Evolutionary conservation across 371 early-diverging fungal species (phyloP).

Genomic region (Lichtheimia corymbifera): DNA sequence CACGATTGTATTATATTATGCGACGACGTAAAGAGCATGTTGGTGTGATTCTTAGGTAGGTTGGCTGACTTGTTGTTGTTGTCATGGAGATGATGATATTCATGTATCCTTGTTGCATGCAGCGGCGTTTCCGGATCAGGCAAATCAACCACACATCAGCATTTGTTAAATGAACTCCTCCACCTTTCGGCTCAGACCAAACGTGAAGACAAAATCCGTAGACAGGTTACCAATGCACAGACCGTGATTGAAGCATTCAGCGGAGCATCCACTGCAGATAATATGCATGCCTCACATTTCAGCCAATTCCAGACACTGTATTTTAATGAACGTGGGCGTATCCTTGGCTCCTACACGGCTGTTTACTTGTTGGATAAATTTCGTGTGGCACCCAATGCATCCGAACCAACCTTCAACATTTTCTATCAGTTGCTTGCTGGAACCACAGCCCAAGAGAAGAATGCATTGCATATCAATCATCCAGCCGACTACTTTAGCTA

Average conservation of each 20-base stretch:
- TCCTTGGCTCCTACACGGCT: constrained; percentile 78
- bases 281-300: constrained; percentile 65
- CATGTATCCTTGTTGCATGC: background rate
- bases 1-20: constrained; percentile 39
- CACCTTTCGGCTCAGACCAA: constrained; percentile 55
- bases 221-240: constrained; percentile 55
- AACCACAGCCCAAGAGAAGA: constrained; percentile 58
- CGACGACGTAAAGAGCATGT: constrained; percentile 39
- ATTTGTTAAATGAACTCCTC: constrained; percentile 64
- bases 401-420: constrained; percentile 77
- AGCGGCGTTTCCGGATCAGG: constrained; percentile 80
- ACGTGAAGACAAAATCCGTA: constrained; percentile 61
- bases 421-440: constrained; percentile 81
- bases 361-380: constrained; percentile 81
- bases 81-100: background rate
- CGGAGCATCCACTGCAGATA: constrained; percentile 56
- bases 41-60: constrained; percentile 35
- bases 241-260: constrained; percentile 72
- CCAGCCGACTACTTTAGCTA: constrained; percentile 54
- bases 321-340: constrained; percentile 75
- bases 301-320: constrained; percentile 81
- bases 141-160: constrained; percentile 70
- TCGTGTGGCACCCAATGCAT: constrained; percentile 57
- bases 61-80: background rate
- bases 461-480: constrained; percentile 57